Evolutionary conservation across 2,329 filamentous ascomycete genomes (phyloP).

Genomic region (Tolypocladium tropicale): DNA sequence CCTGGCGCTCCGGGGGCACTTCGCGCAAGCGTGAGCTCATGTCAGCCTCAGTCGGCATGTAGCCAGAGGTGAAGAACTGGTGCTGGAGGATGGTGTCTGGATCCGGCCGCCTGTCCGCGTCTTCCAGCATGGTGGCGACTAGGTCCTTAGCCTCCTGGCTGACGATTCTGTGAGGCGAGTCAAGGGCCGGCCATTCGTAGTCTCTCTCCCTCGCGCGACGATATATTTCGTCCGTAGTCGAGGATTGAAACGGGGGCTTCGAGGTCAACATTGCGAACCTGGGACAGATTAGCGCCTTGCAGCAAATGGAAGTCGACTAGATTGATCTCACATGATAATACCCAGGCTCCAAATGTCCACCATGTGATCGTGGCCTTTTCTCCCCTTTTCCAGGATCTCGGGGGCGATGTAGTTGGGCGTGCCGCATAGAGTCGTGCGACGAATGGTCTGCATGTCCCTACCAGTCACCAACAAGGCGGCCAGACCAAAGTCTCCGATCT

Average conservation of each 20-base stretch:
- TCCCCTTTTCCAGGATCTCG: conserved; percentile 88
- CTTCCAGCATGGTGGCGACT: conserved; percentile 64
- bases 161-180: conserved; percentile 57
- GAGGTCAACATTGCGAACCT: conserved; percentile 95
- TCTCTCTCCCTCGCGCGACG: conserved; percentile 58
- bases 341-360: conserved; percentile 98
- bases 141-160: conserved; percentile 68
- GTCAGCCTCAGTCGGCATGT: conserved; percentile 53
- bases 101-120: conserved; percentile 63
- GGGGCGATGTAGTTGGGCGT: conserved; percentile 98
- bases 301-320: not conserved
- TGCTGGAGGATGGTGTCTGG: conserved; percentile 73
- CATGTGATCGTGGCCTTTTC: conserved; percentile 92
- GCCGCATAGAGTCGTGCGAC: conserved; percentile 88
- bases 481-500: conserved; percentile 94
- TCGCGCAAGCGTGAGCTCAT: conserved; percentile 50
- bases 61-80: conserved; percentile 67
- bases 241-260: conserved; percentile 91
- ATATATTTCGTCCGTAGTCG: conserved; percentile 80
- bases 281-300: not conserved
- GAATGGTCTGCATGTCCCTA: conserved; percentile 73
- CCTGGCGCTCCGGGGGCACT: conserved; percentile 42
- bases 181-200: conserved; percentile 67
- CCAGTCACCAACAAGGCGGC: conserved; percentile 86
- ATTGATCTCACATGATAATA: conserved; percentile 66